Evolutionary conservation across 2,329 filamentous ascomycete genomes (phyloP), one percentile per base, ranked within the genome.

Genomic region (Teratosphaeria pseudoeucalypti): DNA sequence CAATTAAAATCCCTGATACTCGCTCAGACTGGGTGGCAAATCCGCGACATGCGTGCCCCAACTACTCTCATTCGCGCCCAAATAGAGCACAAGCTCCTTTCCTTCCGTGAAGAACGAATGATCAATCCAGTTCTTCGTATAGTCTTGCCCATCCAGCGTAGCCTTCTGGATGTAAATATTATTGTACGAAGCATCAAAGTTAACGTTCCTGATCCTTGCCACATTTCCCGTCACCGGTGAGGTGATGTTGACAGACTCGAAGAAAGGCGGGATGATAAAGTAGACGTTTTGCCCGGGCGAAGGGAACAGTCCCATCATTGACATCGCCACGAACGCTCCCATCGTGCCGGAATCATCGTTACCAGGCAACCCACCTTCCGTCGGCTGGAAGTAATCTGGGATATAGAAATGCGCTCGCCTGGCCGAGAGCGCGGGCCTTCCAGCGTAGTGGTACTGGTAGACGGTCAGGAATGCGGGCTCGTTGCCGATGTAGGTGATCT

Each of bases 261-360:
- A 85, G 83, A 83, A 87, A 0, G 85, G 85, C 6, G 82, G 83
- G 2, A 64, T 68, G 59, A 72, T 67, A 55, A 72, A 65, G 60
- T 69, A 71, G 2, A 67, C 85, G 0, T 84, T 84, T 74, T 88
- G 85, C 0, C 84, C 85, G 0, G 85, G 86, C 62, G 89, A 75
- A 1, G 85, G 86, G 64, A 87, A 88, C 32, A 88, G 73, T 1
- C 85, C 85, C 43, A 88, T 79, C 79, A 87, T 86, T 63, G 82
- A 83, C 82, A 86, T 89, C 9, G 87, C 72, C 2, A 87, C 71
- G 82, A 85, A 88, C 7, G 81, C 84, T 68, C 89, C 85, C 85
- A 89, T 88, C 14, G 86, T 84, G 6, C 87, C 87, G 1, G 85
- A 85, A 69, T 89, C 87, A 53, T 81, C 84, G 71, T 89, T 89